These are phyloP conservation scores for Starmerella geochares DNA, from an alignment of 805 yeast genomes.

Conservation along the genomic window DNA sequence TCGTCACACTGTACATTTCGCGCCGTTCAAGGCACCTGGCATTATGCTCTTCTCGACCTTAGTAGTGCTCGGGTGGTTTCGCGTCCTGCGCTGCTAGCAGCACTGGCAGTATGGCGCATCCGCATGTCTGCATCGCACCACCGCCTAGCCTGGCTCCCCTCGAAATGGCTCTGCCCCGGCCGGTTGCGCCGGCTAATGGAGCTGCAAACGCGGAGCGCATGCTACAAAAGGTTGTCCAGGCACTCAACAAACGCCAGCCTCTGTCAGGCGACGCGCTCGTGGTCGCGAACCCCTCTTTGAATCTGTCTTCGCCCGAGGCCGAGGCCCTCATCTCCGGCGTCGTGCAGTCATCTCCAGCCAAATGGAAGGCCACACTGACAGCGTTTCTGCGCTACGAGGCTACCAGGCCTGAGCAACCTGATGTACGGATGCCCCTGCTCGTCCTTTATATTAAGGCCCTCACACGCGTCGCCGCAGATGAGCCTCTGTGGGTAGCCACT, in stretches of 20 bases:
- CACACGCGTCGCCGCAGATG: constrained; percentile 1
- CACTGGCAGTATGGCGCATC: too few relatives aligned
- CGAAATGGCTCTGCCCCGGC: neutral
- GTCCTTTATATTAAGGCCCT: constrained; percentile 3
- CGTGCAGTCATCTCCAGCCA: neutral
- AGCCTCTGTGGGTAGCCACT: constrained; percentile 1
- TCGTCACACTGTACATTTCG: too few relatives aligned
- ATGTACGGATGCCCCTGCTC: neutral
- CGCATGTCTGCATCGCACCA: too few relatives aligned
- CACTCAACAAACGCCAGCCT: neutral
- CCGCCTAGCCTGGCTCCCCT: neutral
- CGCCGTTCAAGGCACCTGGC: too few relatives aligned
- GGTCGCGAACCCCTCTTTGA: neutral
- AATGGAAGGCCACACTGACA: neutral
- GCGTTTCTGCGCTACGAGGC: neutral
- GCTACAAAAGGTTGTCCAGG: neutral
- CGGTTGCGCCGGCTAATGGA: neutral
- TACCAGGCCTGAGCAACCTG: neutral
- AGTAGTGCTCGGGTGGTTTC: too few relatives aligned
- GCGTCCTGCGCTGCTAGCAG: too few relatives aligned
- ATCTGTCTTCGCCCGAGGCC: neutral
- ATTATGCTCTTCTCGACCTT: too few relatives aligned
- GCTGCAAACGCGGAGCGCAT: neutral
- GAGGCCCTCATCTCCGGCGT: neutral
- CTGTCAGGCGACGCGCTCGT: neutral